Evolutionary conservation across 352 stramenopile species (phyloP), one percentile per base, ranked within the genome.

Genomic region (Phytophthora aleatoria): DNA sequence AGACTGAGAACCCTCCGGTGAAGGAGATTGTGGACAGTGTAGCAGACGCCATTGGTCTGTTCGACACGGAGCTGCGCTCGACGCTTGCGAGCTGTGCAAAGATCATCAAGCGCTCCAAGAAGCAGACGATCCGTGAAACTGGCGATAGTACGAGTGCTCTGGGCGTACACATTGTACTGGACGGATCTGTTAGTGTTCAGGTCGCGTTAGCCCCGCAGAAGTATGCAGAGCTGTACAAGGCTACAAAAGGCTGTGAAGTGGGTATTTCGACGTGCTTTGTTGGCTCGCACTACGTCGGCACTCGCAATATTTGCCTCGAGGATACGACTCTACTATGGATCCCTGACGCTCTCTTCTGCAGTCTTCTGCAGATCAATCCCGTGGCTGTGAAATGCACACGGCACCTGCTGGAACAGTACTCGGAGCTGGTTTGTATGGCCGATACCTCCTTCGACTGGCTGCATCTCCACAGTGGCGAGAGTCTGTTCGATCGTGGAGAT

Each of bases 381-480:
- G 79, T 93, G n/a, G 72, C 74, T 15, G 69, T 81, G 31, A 68
- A 71, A 1, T 91, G 79, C 44, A 83, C 87, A 2, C 65, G 61
- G 3, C 85, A 93, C 44, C 62, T 96, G 35, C 53, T 94, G 33
- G 73, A 75, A 9, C 87, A 94, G 55, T 94, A 92, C 61, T 91
- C 79, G 26, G 57, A 72, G 10, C 64, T 94, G 2, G 85, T 94
- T 12, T 90, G 82, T 38, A 52, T 90, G 27, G 72, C 82, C 1
- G 87, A 96, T 55, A 92, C 77, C 31, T 89, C 84, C 27, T 94
- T 96, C 42, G 85, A 96, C 53, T 92, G 83, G 77, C 64, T 94
- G 13, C 87, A 96, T 65, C 68, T 96, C 8, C 85, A 93, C 58
- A 89, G 85, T 51, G 87, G 87, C 24, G 84, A 94, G 52, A 91